Evolutionary conservation across 768 basidiomycete species (phyloP), one percentile per base, ranked within the genome.

Genomic region (Pleurotus cornucopiae): DNA sequence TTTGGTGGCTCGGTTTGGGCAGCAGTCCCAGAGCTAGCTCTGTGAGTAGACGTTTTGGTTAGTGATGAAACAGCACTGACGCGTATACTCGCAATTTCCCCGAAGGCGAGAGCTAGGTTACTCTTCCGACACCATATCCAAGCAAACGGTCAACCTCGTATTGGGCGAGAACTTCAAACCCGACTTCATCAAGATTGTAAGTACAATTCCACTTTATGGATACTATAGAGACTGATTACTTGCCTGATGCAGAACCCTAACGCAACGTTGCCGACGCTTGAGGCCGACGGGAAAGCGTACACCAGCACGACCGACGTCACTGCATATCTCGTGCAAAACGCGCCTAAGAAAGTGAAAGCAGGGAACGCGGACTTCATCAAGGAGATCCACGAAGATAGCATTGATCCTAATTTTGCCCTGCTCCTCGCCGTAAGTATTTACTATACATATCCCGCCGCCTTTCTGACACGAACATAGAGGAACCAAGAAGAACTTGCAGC

Each of bases 371-470:
- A 56, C n/a, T 57, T 73, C 52, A 70, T 76, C 58, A 65, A 64
- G 38, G 71, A 61, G 53, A 63, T 82, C 21, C 80, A 83, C 61
- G 71, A 74, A 30, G 73, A 76, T 37, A 69, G 64, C 38, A 64
- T 74, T 49, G 80, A 83, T 61, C 80, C 80, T 52, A 84, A 84
- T 72, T 77, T 81, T 59, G 70, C 75, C n/a, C 46, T 76, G 23
- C 57, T 77, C 18, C 69, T 74, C 2, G 64, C 70, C 34, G 77
- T 78, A 62, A 60, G 72, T 59, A 1, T 30, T 13, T 18, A 23
- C 16, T 51, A 9, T 6, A n/a, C n/a, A 30, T 16, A 9, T 39
- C 39, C 18, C 30, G 13, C 2, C 9, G 5, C 7, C 52, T 47
- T 21, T n/a, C 46, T 52, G 39, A 13, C 41, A 55, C n/a, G 43